These are phyloP conservation scores for Phylloporus scabripes DNA, from an alignment of 768 basidiomycete species.

Conservation along the genomic window DNA sequence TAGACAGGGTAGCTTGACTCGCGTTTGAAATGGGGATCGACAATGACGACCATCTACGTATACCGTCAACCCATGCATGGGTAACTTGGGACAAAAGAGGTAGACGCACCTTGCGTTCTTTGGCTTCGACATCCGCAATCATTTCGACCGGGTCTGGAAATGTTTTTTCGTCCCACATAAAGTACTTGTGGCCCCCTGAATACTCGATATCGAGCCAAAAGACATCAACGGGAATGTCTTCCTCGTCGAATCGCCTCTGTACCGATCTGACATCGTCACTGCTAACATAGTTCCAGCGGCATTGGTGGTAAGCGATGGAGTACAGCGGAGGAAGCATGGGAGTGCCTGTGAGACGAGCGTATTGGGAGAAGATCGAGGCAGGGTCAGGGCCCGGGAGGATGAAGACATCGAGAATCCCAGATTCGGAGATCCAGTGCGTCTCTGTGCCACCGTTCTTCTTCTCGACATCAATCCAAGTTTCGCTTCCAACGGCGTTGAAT, in stretches of 20 bases:
- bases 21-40: constrained; percentile 95
- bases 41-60: constrained; percentile 89
- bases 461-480: constrained; percentile 92
- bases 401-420: constrained; percentile 92
- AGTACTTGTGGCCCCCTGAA: constrained; percentile 90
- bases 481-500: constrained; percentile 82
- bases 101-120: constrained; percentile 69
- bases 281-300: constrained; percentile 96
- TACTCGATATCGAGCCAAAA: constrained; percentile 99
- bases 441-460: constrained; percentile 54
- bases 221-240: constrained; percentile 92
- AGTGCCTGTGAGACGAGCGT: constrained; percentile 77
- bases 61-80: not conserved
- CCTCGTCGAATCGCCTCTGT: constrained; percentile 85
- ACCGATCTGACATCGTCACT: constrained; percentile 83
- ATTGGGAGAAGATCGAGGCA: constrained; percentile 78
- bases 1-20: constrained; percentile 75
- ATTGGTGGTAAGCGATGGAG: constrained; percentile 94
- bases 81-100: not conserved
- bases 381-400: constrained; percentile 89
- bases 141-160: constrained; percentile 96
- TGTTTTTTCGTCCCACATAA: constrained; percentile 88
- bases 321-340: constrained; percentile 87
- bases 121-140: constrained; percentile 81
- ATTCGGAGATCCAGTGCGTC: constrained; percentile 98